Percentiles rank a stretch among this genome's conserved stretches.
Evolutionary conservation across 441 rosid species (phyloP).

Genomic region (Arabidopsis hybrid): DNA sequence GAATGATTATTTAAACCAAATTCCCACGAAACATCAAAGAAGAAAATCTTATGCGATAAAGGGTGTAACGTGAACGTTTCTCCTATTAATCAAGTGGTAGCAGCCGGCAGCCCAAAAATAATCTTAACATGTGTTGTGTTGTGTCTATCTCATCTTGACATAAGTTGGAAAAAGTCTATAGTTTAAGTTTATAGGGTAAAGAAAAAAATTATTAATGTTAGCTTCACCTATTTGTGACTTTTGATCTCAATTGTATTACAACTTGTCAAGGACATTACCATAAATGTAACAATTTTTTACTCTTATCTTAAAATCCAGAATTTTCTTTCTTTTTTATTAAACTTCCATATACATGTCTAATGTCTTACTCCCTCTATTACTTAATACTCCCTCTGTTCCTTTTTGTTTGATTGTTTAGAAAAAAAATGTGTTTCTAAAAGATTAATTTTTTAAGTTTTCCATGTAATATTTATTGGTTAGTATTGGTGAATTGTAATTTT

Average conservation of each 20-base stretch:
- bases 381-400: no score
- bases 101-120: conserved; percentile 12
- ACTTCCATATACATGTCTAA: not conserved
- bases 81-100: conserved; percentile 22
- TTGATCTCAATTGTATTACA: not conserved
- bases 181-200: conserved; percentile 1
- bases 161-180: conserved; percentile 16
- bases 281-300: not conserved
- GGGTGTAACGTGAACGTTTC: conserved; percentile 22
- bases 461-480: no score
- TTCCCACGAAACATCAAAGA: not conserved
- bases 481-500: no score
- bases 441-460: no score
- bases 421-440: no score
- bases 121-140: conserved; percentile 14
- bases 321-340: not conserved
- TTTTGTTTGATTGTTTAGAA: no score
- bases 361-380: no score
- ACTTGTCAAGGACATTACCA: conserved; percentile 1
- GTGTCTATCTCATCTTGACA: conserved; percentile 11
- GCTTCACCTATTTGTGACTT: conserved; percentile 25
- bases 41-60: not conserved
- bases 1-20: not conserved
- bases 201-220: not conserved
- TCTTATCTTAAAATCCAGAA: conserved; percentile 15